Evolutionary conservation across 768 basidiomycete genomes (phyloP), one percentile per base, ranked within the genome.

Genomic region (Naganishia friedmannii): DNA sequence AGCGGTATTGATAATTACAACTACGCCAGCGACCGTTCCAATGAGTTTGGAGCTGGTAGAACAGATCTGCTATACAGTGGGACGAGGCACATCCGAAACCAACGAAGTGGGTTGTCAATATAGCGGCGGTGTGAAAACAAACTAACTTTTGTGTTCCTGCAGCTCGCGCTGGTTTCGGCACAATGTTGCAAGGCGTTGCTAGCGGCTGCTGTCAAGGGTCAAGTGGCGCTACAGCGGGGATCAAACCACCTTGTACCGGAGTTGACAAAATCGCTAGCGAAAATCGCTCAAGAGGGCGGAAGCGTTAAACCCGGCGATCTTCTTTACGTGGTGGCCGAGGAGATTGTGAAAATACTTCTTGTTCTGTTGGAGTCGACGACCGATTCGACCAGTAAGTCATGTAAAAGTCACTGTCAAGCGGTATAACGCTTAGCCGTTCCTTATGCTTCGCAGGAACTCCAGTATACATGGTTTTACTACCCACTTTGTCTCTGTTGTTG

Each of bases 181-280:
- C 92, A 98, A 74, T 97, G 95, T 75, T 87, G 90, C 1, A 91
- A 90, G 77, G 94, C 93, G 0, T 82, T 97, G 51, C 85, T 92
- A 42, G 79, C 86, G 6, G 88, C 93, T 2, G 89, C 92, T 0
- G 83, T 85, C 1, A 83, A 87, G 2, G 88, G 88, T 4, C 88
- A 86, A 65, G 81, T 86, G 0, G 81, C 88, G 13, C 85, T 98
- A 26, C 86, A 87, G 19, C 87, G 89, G 69, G 91, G 90, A 73
- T 84, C 86, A 8, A 85, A 86, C 57, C 83, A 90, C 53, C 83
- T 97, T 19, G 79, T 97, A 5, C 92, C 93, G 0, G 89, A 88
- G 0, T 82, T 95, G 70, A 87, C 97, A n/a, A 88, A 88, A 72
- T 91, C 88, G 75, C 82, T 93, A 31, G 89, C 89, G 12, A 88